Evolutionary conservation across 1,284 basidiomycete species (phyloP).

Genomic region (Cutaneotrichosporon cyanovorans): DNA sequence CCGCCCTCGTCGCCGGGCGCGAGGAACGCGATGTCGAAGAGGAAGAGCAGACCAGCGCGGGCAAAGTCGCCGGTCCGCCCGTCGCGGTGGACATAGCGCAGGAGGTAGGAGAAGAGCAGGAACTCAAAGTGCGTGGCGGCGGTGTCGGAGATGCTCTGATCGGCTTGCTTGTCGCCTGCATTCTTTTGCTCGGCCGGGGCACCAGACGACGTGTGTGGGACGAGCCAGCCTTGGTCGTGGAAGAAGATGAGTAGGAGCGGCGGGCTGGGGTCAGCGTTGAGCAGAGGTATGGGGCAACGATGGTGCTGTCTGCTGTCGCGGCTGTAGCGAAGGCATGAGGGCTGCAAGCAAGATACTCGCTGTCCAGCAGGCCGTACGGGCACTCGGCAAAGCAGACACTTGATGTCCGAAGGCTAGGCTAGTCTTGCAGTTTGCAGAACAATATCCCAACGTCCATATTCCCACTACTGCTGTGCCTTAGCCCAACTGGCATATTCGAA

Average conservation of each 20-base stretch:
- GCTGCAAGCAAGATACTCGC: too few species aligned
- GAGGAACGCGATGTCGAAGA: slow-evolving; percentile 86
- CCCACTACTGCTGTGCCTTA: too few species aligned
- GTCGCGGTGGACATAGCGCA: slow-evolving; percentile 91
- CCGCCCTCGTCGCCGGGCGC: slow-evolving; percentile 41
- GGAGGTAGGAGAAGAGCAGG: slow-evolving; percentile 86
- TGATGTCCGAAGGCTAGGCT: too few species aligned
- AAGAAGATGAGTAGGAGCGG: slow-evolving; percentile 93
- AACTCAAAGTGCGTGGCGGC: slow-evolving; percentile 67
- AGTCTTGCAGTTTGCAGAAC: too few species aligned
- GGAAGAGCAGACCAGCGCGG: slow-evolving; percentile 78
- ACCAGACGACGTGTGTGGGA: slow-evolving; percentile 16
- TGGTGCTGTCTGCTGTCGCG: too few species aligned
- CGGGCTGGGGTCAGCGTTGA: slow-evolving; percentile 46
- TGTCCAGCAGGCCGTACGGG: too few species aligned
- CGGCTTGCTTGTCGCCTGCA: background rate
- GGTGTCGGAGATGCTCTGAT: background rate
- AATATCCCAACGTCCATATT: too few species aligned
- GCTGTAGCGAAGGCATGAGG: too few species aligned
- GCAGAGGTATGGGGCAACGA: too few species aligned
- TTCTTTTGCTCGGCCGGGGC: slow-evolving; percentile 4
- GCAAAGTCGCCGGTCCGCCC: slow-evolving; percentile 90
- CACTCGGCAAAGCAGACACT: too few species aligned
- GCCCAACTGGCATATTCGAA: too few species aligned
- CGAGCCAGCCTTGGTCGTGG: slow-evolving; percentile 61